phyloP scores from a whole-genome alignment of 139 green algal species.

The Tetradesmus obliquus region DNA sequence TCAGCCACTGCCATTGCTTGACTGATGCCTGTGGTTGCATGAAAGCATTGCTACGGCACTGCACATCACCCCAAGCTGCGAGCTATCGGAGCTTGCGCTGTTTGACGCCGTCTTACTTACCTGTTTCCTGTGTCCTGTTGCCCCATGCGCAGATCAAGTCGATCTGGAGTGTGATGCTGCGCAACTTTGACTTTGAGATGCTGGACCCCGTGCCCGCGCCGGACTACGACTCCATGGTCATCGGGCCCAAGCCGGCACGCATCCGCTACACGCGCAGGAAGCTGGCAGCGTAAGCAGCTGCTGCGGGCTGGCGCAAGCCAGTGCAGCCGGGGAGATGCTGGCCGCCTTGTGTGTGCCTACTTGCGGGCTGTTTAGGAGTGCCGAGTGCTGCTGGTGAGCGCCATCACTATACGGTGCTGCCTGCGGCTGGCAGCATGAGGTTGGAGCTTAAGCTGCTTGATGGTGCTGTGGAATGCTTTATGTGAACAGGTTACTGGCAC shows the following conservation, averaged over 20 bases:
- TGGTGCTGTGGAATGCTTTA: background rate
- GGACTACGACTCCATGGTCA: constrained; percentile 94
- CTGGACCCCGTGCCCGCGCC: constrained; percentile 86
- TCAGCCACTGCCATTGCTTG: background rate
- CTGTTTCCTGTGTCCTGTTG: no score
- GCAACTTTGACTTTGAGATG: constrained; percentile 99
- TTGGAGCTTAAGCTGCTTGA: background rate
- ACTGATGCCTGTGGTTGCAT: no score
- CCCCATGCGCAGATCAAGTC: constrained; percentile 90
- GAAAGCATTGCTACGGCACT: no score
- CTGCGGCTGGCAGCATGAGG: background rate
- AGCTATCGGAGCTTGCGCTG: background rate
- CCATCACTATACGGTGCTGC: no score
- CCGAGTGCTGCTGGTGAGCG: background rate
- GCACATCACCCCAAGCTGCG: no score
- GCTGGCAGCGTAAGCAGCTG: background rate
- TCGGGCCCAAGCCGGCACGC: constrained; percentile 89
- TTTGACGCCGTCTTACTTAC: background rate
- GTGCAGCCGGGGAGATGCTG: background rate
- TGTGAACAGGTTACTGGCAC: background rate
- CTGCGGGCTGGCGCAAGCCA: background rate
- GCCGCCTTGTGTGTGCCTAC: background rate
- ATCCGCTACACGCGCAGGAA: constrained; percentile 87
- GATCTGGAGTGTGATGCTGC: constrained; percentile 94
- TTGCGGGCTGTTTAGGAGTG: background rate